Evolutionary conservation across 257 asterid genomes (phyloP), one percentile per base, ranked within the genome.

Genomic region (Nicotiana otophora): DNA sequence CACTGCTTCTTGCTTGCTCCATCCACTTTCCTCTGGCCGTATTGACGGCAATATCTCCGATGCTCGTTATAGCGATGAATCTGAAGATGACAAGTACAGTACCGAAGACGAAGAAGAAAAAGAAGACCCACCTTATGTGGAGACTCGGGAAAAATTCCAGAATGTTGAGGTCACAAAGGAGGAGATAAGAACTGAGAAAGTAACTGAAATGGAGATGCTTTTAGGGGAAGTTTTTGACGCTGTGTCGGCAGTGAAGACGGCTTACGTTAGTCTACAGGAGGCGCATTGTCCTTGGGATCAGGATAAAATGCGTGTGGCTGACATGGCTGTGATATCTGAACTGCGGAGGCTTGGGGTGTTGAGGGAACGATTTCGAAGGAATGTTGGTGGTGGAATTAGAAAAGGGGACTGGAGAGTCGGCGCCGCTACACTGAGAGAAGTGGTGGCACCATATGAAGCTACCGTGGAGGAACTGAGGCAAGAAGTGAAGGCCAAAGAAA

Each of bases 361-460:
- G 81, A 81, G 95, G 85, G 98, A 96, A 92, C 92, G 98, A 89
- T 93, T 85, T 89, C 85, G 95, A 89, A 88, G 99, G 81, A 87
- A 92, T 81, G 86, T 36, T 8, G 87, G 83, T 1, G 87, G 90
- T 14, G 88, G 85, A 15, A 88, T 84, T 4, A 88, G 84, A 10
- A 82, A 87, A 6, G 89, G 90, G 55, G 80, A 86, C 83, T 82
- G 93, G 92, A 90, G 90, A 67, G 79, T 91, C 3, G 97, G 97
- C 69, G 89, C 93, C 62, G 94, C 97, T 83, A 91, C 97, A 26
- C 83, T 94, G 84, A 81, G 97, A 87, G 98, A 96, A 84, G 96
- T 93, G 83, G 99, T 96, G 87, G 99, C 99, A 82, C 99, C 99
- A 84, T 96, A 96, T 85, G 99, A 94, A 85, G 95, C 92, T 81